These are phyloP conservation scores for Linum usitatissimum DNA, from an alignment of 345 rosid species.

Conservation along the genomic window DNA sequence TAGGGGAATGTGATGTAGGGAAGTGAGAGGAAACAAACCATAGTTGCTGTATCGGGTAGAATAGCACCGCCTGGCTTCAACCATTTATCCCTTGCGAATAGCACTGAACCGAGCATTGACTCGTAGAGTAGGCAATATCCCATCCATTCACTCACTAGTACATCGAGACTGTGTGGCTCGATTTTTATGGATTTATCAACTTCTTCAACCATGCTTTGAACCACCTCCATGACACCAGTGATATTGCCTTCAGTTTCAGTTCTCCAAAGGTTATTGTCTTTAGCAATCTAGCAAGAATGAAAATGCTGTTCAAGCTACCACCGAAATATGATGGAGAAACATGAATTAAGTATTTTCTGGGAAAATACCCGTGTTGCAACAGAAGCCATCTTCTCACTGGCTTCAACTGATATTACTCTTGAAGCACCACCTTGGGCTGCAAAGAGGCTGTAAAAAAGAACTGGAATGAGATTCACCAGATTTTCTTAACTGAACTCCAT, in stretches of 20 bases:
- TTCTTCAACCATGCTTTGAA: conserved; percentile 80
- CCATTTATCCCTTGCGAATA: conserved; percentile 90
- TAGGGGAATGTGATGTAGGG: neutral
- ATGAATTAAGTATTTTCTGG: conserved; percentile 6
- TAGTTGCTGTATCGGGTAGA: conserved; percentile 91
- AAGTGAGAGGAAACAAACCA: conserved; percentile 34
- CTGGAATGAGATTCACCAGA: conserved; percentile 1
- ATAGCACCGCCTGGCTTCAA: conserved; percentile 97
- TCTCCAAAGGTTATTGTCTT: conserved; percentile 51
- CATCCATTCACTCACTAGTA: conserved; percentile 96
- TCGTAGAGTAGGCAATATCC: conserved; percentile 91
- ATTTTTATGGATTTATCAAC: conserved; percentile 44
- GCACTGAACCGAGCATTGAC: conserved; percentile 90
- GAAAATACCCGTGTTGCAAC: conserved; percentile 71
- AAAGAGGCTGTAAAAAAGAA: conserved; percentile 50
- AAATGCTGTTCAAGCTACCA: conserved; percentile 2
- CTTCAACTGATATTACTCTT: conserved; percentile 84
- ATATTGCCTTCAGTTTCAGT: conserved; percentile 21
- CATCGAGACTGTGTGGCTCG: conserved; percentile 62
- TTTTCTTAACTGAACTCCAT: neutral
- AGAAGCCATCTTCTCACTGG: conserved; percentile 89
- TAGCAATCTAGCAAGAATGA: conserved; percentile 51
- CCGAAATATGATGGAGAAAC: neutral
- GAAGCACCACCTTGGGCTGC: conserved; percentile 91
- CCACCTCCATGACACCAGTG: conserved; percentile 62